Base-by-base conservation (phyloP, 1,284 basidiomycete species). In the Leccinum laetum region DNA sequence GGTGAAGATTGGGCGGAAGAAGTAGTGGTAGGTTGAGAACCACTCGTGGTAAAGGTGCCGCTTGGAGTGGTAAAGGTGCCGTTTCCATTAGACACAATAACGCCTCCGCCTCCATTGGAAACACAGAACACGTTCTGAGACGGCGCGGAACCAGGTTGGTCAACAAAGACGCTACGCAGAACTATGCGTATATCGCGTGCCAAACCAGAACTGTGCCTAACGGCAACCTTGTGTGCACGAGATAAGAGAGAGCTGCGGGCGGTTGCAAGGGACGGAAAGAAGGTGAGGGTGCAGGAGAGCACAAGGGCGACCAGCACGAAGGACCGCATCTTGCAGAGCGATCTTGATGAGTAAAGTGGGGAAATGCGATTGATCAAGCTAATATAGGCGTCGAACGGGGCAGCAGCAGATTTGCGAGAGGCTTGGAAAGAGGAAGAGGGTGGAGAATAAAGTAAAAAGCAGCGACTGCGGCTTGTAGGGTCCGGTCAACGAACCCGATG, bases 121-220 rank as follows among this genome's bases (percentile, higher is more conserved):
- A 78, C 64, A 61, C 78, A 78, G 35, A 66, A 79, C 26, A 69
- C 70, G 26, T 73, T 72, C 60, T 75, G 73, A 7, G 68, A 65
- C 16, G 72, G 69, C 5, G 67, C 66, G 67, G 73, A 64, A 59
- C 63, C 70, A 1, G 70, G 72, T 56, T 77, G 76, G 46, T 79
- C 70, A 44, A 82, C 77, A 21, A 86, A 75, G 41, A 87, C 76
- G 46, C 83, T 81, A 44, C 81, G 76, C 69, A 92, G 85, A 11
- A 87, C 86, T 26, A 86, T 70, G 16, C 90, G 87, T 61, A 92
- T 81, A 74, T 92, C 90, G 66, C 81, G 81, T 11, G 91, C 90
- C 35, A 92, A 79, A 61, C 78, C 82, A 49, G 84, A 83, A 49
- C 88, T 90, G 66, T 79, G 81, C 60, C 77, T 79, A 58, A 82